Percentiles rank a stretch among this genome's conserved stretches.
Evolutionary conservation across 2,329 filamentous ascomycete species (phyloP).

Genomic region (Lachnellula occidentalis): DNA sequence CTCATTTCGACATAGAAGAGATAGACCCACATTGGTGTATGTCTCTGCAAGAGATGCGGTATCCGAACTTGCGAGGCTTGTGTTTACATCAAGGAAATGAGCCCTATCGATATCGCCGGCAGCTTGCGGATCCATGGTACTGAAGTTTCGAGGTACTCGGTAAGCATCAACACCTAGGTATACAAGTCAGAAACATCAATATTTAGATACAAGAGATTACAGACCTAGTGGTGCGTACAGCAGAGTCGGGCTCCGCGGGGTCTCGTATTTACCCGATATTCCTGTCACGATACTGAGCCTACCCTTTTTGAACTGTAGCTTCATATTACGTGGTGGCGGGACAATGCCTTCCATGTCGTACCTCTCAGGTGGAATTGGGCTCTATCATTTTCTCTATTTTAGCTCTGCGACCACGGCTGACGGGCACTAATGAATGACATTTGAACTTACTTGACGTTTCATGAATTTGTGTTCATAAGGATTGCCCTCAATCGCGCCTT

Average conservation of each 20-base stretch:
- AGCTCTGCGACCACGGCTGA: not conserved
- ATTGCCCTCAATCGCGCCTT: constrained; percentile 25
- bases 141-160: constrained; percentile 6
- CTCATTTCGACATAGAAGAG: not conserved
- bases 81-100: constrained; percentile 4
- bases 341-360: not conserved
- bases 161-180: constrained; percentile 14
- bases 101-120: constrained; percentile 5
- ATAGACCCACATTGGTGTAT: not conserved
- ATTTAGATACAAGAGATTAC: not conserved
- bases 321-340: not conserved
- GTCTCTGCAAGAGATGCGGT: not conserved
- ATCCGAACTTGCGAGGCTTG: not conserved
- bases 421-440: not conserved
- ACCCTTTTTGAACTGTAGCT: constrained; percentile 25
- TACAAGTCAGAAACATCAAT: constrained; percentile 1
- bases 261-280: constrained; percentile 8
- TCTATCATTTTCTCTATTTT: constrained; percentile 3
- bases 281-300: constrained; percentile 18
- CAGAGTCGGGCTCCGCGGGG: constrained; percentile 17
- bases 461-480: constrained; percentile 18
- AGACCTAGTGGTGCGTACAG: not conserved
- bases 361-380: not conserved
- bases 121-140: constrained; percentile 7
- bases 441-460: constrained; percentile 16